Percentiles rank a stretch among this genome's conserved stretches.
Conservation (phyloP, 164 flowering plant genomes). For the grape (Vitis vinifera) region ASM3070453v1 NC_081811.1:22859501-22860000, state of each 20-base stretch:
- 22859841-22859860: slow-evolving; percentile 64
- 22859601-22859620: slow-evolving; percentile 36
- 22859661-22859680: slow-evolving; percentile 68
- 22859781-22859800: not conserved
- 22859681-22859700: slow-evolving; percentile 64
- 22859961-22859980: not conserved
- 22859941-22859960: not conserved
- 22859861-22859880: slow-evolving; percentile 53
- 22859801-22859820: slow-evolving; percentile 62
- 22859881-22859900: slow-evolving; percentile 27
- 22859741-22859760: not conserved
- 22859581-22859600: not conserved
- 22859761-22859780: not conserved
- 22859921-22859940: slow-evolving; percentile 23
- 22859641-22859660: slow-evolving; percentile 54
- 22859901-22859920: slow-evolving; percentile 15
- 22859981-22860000: slow-evolving; percentile 10
- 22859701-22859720: slow-evolving; percentile 67
- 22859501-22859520: not conserved
- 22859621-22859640: slow-evolving; percentile 69
- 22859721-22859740: not conserved
- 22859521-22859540: not conserved
- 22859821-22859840: slow-evolving; percentile 46
- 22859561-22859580: not conserved
- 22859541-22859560: not conserved